Evolutionary conservation across 495 filamentous ascomycete genomes (phyloP), one percentile per base, ranked within the genome.

Genomic region (Venustampulla echinocandica): DNA sequence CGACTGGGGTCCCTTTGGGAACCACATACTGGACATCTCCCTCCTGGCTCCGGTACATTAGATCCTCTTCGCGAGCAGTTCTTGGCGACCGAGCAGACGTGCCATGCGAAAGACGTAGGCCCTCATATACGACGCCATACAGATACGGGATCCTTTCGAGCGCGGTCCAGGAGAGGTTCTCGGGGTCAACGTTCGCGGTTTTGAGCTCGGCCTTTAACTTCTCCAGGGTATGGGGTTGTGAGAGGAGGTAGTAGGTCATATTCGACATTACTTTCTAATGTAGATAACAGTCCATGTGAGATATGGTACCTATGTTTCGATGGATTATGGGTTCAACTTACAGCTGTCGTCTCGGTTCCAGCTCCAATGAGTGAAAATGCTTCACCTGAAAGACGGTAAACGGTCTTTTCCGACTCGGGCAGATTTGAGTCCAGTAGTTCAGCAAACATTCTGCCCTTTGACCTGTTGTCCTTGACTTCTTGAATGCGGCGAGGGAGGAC

Each of bases 131-230:
- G 7, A 69, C 57, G 0, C 61, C 71, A 30, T 56, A 61, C n/a
- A 72, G 51, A 48, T 74, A 77, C 1, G 74, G 69, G 0, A 71
- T 65, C 44, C 69, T 52, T 38, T 66, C 60, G 5, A 70, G 54
- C 9, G 53, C 47, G 0, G 48, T 60, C 11, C 56, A 42, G 10
- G 59, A 42, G 2, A 49, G 28, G 9, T 56, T 15, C 1, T 42
- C 9, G 39, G 61, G 42, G 23, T 64, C 42, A 32, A 32, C 30
- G 13, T 52, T 41, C 5, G 53, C 47, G 0, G 48, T 45, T 15
- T 32, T 13, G 2, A 69, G 39, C 15, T 65, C 65, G 2, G 52
- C 33, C 42, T 56, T 59, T 11, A 69, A 53, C 15, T 57, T 49
- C 6, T 28, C 14, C 21, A 64, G 56, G 0, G 60, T 49, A 0